Evolutionary conservation across 176 grass and related monocot species (phyloP), one percentile per base, ranked within the genome.

Genomic region (Triticum monococcum): DNA sequence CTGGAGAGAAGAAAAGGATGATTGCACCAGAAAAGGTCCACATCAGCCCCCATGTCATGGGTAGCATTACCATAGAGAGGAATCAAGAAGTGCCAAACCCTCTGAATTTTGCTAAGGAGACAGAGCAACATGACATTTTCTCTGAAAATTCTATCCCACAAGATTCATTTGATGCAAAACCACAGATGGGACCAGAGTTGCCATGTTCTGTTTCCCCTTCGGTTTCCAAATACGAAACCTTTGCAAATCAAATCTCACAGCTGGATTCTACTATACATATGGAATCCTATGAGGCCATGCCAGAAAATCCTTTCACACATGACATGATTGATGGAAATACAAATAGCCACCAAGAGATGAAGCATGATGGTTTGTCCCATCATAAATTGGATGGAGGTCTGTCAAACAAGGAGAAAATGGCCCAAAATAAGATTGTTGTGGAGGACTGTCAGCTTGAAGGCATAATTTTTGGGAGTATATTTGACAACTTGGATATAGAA

Each of bases 1-100:
- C 77, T 28, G 87, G 84, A 81, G 79, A 90, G 75, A 92, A 90
- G 33, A 88, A 92, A 89, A 83, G 72, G 5, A 46, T 76, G 64
- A 83, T 88, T 93, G 81, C 64, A 82, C 81, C 79, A 64, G 72
- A 89, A 81, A 91, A 86, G 72, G 68, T 64, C 63, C 76, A 89
- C 81, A 83, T 90, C 54, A 97, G 60, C 43, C 86, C 83, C 10
- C 81, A 40, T 63, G 65, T 68, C 45, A 83, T 88, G 38, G 50
- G 28, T 36, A 76, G 24, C 64, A 88, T 78, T 66, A 89, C 54
- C 72, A 86, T 86, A 72, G 79, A 93, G 77, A 83, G 43, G 52
- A 80, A 59, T 81, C 38, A 75, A 36, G 50, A 85, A 57, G 82
- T 75, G 45, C 45, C 11, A 65, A 43, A 66, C 32, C 72, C 71